phyloP scores from a whole-genome alignment of 2,329 filamentous ascomycete genomes.

The Colletotrichum sp. region DNA sequence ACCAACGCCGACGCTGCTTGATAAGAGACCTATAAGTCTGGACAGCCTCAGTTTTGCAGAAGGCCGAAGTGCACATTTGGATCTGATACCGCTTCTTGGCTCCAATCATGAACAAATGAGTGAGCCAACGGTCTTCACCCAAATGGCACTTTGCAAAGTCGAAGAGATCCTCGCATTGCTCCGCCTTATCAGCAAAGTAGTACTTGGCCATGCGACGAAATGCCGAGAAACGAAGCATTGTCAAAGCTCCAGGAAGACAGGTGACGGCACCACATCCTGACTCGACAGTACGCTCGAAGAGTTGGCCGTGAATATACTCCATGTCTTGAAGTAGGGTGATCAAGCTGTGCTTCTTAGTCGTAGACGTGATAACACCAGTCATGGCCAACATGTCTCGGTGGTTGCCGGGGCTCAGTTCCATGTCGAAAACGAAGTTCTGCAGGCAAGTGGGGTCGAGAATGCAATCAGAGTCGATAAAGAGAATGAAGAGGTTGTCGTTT shows the following conservation, averaged over 20 bases:
- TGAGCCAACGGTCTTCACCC: conserved; percentile 95
- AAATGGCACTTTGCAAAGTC: conserved; percentile 96
- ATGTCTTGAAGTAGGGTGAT: conserved; percentile 96
- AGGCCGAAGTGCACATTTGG: conserved; percentile 95
- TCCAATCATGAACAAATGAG: conserved; percentile 98
- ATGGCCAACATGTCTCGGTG: conserved; percentile 93
- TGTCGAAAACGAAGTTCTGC: conserved; percentile 98
- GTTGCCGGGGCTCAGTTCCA: conserved; percentile 95
- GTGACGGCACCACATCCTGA: conserved; percentile 94
- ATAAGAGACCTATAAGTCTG: conserved; percentile 85
- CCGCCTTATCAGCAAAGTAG: conserved; percentile 96
- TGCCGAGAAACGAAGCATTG: conserved; percentile 93
- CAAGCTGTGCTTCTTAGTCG: conserved; percentile 84
- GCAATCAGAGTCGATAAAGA: conserved; percentile 98
- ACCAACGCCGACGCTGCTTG: conserved; percentile 96
- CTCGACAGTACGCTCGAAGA: conserved; percentile 95
- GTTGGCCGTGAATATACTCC: conserved; percentile 96
- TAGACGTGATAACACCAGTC: conserved; percentile 97
- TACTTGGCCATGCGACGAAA: conserved; percentile 98
- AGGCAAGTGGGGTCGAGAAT: conserved; percentile 90
- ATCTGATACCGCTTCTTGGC: conserved; percentile 94
- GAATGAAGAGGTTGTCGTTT: conserved; percentile 91
- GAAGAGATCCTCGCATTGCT: conserved; percentile 94
- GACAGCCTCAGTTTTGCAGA: conserved; percentile 98
- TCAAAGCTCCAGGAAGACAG: conserved; percentile 92